A percentile compares a stretch with the other conserved stretches of the same genome.
Evolutionary conservation across 352 stramenopile species (phyloP).

Genomic region (Elongisporangium senticosum): DNA sequence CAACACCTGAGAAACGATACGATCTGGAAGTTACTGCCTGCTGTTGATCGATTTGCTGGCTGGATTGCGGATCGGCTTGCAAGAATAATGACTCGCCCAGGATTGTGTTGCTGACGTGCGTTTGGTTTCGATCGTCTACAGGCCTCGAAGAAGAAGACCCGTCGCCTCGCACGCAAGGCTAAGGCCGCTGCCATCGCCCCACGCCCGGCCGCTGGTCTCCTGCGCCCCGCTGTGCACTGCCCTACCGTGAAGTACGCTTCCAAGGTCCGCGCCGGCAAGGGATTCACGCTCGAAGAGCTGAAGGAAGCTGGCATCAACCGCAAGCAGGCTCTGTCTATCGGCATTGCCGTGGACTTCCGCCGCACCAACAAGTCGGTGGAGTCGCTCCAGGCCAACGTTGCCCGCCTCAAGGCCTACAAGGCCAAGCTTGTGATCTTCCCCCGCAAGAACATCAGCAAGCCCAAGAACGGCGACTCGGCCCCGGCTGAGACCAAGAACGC

Average conservation of each 20-base stretch:
- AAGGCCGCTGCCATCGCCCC: conserved; percentile 98
- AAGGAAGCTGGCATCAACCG: conserved; percentile 96
- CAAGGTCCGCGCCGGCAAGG: conserved; percentile 96
- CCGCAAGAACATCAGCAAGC: conserved; percentile 93
- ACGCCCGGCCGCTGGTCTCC: conserved; percentile 92
- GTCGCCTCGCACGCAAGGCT: conserved; percentile 91
- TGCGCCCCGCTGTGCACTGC: conserved; percentile 97
- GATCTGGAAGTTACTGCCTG: neutral
- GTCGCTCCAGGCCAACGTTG: conserved; percentile 95
- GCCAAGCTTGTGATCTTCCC: conserved; percentile 98
- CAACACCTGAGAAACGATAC: neutral
- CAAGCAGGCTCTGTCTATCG: conserved; percentile 95
- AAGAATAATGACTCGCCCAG: neutral
- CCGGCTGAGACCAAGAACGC: conserved; percentile 89
- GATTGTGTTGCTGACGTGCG: conserved; percentile 25
- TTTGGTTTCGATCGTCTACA: conserved; percentile 62
- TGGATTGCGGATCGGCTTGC: neutral
- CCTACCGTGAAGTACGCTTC: conserved; percentile 98
- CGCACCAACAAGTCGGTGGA: conserved; percentile 98
- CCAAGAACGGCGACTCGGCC: conserved; percentile 92
- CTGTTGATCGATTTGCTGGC: neutral
- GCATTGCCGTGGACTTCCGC: conserved; percentile 98
- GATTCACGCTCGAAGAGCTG: conserved; percentile 98
- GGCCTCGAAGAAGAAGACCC: conserved; percentile 97
- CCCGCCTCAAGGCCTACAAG: conserved; percentile 99